These are phyloP conservation scores for Leucogyrophana mollusca DNA, from an alignment of 768 basidiomycete genomes.

Conservation along the genomic window DNA sequence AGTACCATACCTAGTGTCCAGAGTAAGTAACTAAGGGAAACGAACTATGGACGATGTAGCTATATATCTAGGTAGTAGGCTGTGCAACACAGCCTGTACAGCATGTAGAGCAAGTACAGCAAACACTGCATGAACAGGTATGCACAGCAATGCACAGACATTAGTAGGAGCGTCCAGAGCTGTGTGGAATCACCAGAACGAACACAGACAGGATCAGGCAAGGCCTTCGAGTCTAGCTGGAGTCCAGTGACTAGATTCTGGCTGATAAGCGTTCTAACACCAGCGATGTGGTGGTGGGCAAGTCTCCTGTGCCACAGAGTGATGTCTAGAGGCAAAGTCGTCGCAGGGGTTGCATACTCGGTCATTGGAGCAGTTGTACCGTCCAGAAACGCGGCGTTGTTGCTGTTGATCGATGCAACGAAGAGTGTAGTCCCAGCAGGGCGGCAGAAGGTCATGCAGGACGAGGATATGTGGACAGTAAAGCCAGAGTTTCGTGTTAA, in stretches of 20 bases:
- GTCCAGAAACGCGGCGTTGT: conserved; percentile 20
- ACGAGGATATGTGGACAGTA: conserved; percentile 4
- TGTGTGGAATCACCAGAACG: too few species aligned
- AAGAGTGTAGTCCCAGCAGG: conserved; percentile 7
- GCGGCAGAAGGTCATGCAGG: background rate
- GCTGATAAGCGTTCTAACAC: conserved; percentile 5
- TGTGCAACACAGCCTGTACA: too few species aligned
- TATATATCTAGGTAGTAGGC: too few species aligned
- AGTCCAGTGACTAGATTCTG: conserved; percentile 14
- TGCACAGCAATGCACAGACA: too few species aligned
- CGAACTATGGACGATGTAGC: too few species aligned
- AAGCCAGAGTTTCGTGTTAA: conserved; percentile 7
- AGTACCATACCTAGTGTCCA: background rate
- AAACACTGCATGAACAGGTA: too few species aligned
- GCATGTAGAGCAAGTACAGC: too few species aligned
- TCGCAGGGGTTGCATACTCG: conserved; percentile 5
- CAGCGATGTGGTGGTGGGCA: conserved; percentile 14
- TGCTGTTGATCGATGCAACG: conserved; percentile 10
- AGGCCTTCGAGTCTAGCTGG: conserved; percentile 5
- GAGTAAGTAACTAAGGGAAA: too few species aligned
- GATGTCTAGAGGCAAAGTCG: conserved; percentile 8
- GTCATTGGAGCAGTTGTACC: conserved; percentile 7
- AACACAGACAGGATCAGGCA: conserved; percentile 17
- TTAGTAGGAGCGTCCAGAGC: too few species aligned
- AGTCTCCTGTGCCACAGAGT: conserved; percentile 23